A percentile compares a stretch with the other conserved stretches of the same genome.
Conservation (phyloP, 2,329 filamentous ascomycete genomes). For the Geoglossum cookeanum region DNA sequence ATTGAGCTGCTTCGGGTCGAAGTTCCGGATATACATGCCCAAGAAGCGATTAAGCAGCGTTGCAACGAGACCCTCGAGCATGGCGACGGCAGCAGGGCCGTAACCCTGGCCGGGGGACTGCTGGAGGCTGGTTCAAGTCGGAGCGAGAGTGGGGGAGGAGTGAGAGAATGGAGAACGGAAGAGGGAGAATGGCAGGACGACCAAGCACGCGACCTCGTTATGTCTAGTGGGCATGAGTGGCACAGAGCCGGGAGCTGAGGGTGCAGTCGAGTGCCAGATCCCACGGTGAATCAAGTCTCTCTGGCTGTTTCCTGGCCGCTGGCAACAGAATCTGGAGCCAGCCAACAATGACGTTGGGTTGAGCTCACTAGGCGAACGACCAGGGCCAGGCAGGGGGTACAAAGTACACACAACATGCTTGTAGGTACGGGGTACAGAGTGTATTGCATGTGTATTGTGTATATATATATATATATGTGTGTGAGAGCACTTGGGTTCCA, state of each 20-base stretch:
- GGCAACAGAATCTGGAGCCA: neutral
- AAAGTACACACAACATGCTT: neutral
- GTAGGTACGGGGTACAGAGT: neutral
- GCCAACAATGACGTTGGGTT: slow-evolving; percentile 1
- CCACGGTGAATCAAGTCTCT: neutral
- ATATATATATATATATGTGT: no score
- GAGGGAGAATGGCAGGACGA: no score
- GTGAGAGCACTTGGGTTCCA: no score
- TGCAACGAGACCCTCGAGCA: slow-evolving; percentile 94
- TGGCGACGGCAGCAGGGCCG: slow-evolving; percentile 36
- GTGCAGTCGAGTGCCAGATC: neutral
- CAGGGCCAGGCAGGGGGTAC: neutral
- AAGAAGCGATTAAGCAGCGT: slow-evolving; percentile 96
- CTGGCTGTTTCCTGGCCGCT: neutral
- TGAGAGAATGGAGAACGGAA: no score
- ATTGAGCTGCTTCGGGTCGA: slow-evolving; percentile 93
- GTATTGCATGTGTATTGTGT: neutral
- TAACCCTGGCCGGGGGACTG: slow-evolving; percentile 49
- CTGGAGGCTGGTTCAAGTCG: neutral
- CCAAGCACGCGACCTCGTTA: neutral
- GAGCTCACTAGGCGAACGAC: neutral
- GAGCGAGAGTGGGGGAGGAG: no score
- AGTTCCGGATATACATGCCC: slow-evolving; percentile 99
- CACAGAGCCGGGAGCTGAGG: neutral
- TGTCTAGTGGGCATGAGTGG: neutral